phyloP scores from a whole-genome alignment of 805 yeast species.

The Grigorovia transvaalensis region DNA sequence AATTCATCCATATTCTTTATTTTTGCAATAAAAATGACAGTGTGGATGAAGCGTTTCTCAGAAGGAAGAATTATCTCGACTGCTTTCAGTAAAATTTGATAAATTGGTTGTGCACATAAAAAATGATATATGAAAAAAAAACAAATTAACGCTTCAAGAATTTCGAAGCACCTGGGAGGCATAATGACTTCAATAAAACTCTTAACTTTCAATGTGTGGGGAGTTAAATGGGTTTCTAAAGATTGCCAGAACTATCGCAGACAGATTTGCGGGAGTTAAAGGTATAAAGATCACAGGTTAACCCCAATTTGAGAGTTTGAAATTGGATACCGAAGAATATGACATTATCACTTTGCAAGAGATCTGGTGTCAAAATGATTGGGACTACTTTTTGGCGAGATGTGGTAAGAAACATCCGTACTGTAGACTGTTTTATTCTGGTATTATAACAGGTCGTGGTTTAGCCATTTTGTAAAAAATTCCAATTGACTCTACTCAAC shows the following conservation, averaged over 20 bases:
- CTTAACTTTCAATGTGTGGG: slow-evolving; percentile 79
- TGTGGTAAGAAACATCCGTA: slow-evolving; percentile 47
- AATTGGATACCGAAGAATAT: slow-evolving; percentile 30
- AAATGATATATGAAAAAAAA: neutral
- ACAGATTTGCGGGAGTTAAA: slow-evolving; percentile 36
- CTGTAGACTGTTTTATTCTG: slow-evolving; percentile 63
- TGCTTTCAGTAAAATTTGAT: too few species aligned
- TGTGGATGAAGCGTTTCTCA: too few species aligned
- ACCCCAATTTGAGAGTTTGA: neutral
- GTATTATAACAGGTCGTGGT: slow-evolving; percentile 90
- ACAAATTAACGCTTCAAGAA: neutral
- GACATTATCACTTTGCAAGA: slow-evolving; percentile 93
- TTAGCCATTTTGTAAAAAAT: slow-evolving; percentile 72
- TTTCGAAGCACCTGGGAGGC: slow-evolving; percentile 4
- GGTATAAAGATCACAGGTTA: neutral
- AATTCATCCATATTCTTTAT: neutral
- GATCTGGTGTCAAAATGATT: slow-evolving; percentile 81
- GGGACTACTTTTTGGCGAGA: slow-evolving; percentile 46
- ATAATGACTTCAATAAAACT: slow-evolving; percentile 31
- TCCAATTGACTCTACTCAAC: slow-evolving; percentile 70
- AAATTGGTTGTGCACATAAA: neutral
- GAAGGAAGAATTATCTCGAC: too few species aligned
- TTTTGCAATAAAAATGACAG: too few species aligned
- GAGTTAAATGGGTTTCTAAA: slow-evolving; percentile 76
- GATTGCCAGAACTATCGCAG: slow-evolving; percentile 60